Percentiles rank a stretch among this genome's conserved stretches.
phyloP scores from a whole-genome alignment of 306 rosid species.

The Benincasa hispida region DNA sequence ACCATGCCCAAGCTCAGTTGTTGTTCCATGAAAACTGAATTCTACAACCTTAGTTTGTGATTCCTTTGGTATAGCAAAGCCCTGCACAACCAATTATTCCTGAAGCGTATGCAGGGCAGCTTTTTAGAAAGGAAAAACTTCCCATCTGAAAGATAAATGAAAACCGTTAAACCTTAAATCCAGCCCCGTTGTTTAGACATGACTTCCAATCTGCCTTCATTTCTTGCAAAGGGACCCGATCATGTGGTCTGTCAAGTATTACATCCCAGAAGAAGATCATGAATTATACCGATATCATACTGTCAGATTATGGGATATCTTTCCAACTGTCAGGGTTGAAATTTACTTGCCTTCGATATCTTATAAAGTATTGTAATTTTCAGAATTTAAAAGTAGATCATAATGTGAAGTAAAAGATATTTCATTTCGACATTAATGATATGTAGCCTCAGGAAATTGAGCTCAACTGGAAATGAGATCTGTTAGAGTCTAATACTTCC shows the following conservation, averaged over 20 bases:
- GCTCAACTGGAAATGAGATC: not conserved
- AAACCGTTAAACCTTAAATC: conserved; percentile 53
- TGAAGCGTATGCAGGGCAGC: not conserved
- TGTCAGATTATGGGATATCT: not conserved
- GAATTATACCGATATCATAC: not conserved
- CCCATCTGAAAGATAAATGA: not conserved
- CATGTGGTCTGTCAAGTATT: conserved; percentile 68
- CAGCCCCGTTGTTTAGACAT: conserved; percentile 73
- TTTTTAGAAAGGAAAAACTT: not conserved
- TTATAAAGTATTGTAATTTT: not conserved
- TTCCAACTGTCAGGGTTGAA: not conserved
- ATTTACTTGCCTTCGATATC: not conserved
- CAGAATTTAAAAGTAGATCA: not conserved
- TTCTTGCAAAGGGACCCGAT: conserved; percentile 75
- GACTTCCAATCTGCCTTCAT: conserved; percentile 83
- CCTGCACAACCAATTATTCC: conserved; percentile 30
- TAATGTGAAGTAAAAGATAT: not conserved
- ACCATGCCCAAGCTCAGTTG: conserved; percentile 74
- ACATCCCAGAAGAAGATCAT: conserved; percentile 7
- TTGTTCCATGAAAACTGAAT: conserved; percentile 44
- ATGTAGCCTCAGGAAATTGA: not conserved
- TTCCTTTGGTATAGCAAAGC: conserved; percentile 74
- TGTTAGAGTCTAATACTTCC: not conserved
- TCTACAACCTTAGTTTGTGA: conserved; percentile 51
- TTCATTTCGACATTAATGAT: not conserved